Evolutionary conservation across 805 yeast species (phyloP), one percentile per base, ranked within the genome.

Genomic region (Wickerhamiella bombiphila): DNA sequence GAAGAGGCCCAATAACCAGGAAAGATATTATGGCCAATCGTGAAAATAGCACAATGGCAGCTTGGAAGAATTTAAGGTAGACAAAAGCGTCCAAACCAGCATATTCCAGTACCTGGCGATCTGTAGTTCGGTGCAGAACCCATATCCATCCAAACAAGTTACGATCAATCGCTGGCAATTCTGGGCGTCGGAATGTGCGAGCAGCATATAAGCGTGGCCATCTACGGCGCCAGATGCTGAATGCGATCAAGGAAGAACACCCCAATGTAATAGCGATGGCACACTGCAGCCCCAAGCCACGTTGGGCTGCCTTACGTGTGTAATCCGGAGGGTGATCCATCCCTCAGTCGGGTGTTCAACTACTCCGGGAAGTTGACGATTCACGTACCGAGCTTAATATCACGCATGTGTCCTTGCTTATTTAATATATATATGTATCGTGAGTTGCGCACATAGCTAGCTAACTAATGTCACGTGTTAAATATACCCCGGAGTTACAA

Each of bases 41-140:
- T 2, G 71, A 58, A 18, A 88, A 57, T 6, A 81, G 61, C 53
- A 73, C 72, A 35, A 86, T 80, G 43, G 91, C 71, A 80, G 85
- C 81, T 43, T 80, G 77, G 68, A 91, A 91, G 55, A 88, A 86
- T 3, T 85, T 85, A 22, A 88, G 59, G 52, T 81, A 88, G 34
- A 91, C 97, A 59, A 71, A 85, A 0, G 96, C 96, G 60, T 88
- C 98, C 32, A 88, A 59, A 0, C 98, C 98, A 2, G 96, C 94
- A 51, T 76, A 78, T 43, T 83, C 88, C 36, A 88, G 65, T 2
- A 91, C 70, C 41, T 83, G 85, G 13, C 70, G 65, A 48, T 88
- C 97, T 19, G 68, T 64, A 15, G 86, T 74, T 9, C 57, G 57
- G 52, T 70, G 70, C 11, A 88, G 60, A 0, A 74, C 70, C 0